These are phyloP conservation scores for Starmerella gropengiesseri DNA, from an alignment of 805 yeast genomes.

Conservation along the genomic window DNA sequence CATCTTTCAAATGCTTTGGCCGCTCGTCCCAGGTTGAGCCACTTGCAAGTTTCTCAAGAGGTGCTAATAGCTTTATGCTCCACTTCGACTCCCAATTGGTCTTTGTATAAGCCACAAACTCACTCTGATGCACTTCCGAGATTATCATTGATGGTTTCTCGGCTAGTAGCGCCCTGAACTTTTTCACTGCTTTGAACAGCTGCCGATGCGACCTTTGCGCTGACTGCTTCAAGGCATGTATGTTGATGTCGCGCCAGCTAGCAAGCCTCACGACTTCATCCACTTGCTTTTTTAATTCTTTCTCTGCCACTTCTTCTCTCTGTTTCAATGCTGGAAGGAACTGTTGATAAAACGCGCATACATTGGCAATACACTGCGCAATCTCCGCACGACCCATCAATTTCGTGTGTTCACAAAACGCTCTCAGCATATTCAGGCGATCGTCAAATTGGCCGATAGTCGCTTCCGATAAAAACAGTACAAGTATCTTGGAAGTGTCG, in stretches of 20 bases:
- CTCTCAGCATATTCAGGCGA: conserved; percentile 49
- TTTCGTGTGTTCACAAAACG: conserved; percentile 50
- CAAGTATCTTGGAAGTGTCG: conserved; percentile 47
- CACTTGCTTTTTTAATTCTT: conserved; percentile 61
- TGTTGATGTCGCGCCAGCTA: conserved; percentile 94
- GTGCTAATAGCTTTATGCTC: neutral
- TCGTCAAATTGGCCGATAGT: conserved; percentile 60
- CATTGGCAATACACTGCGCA: conserved; percentile 42
- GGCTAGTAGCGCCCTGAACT: conserved; percentile 56
- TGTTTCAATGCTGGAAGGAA: conserved; percentile 44
- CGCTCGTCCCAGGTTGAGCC: conserved; percentile 41
- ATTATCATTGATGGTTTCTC: conserved; percentile 29
- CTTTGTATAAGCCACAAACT: neutral
- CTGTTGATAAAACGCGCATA: conserved; percentile 55
- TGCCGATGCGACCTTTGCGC: conserved; percentile 79
- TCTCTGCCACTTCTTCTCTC: conserved; percentile 37
- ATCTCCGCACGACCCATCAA: neutral
- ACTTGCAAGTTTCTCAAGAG: neutral
- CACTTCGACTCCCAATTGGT: neutral
- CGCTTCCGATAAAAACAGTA: conserved; percentile 63
- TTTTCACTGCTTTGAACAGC: conserved; percentile 72
- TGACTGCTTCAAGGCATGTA: conserved; percentile 87
- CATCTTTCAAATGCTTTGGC: conserved; percentile 45
- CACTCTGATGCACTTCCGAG: neutral
- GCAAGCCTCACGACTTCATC: conserved; percentile 79